Evolutionary conservation across 768 basidiomycete genomes (phyloP).

Genomic region (Nidularia pulvinata): DNA sequence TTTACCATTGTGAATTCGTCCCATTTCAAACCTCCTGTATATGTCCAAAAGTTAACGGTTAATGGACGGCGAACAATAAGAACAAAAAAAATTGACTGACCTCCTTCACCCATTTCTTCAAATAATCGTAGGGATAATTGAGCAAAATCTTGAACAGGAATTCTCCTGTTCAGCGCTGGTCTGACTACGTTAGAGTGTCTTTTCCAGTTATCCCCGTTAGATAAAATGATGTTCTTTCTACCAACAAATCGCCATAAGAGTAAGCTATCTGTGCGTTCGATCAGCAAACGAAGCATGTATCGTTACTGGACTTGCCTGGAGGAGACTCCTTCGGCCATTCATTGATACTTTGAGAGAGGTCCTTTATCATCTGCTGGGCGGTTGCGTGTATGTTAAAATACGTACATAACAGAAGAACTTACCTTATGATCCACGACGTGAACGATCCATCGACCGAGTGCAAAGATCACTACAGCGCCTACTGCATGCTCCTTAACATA

Average conservation of each 20-base stretch:
- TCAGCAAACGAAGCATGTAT: too few relatives aligned
- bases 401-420: not conserved
- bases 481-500: conserved; percentile 13
- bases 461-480: conserved; percentile 20
- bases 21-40: conserved; percentile 13
- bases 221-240: conserved; percentile 17
- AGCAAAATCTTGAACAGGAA: conserved; percentile 17
- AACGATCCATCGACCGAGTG: conserved; percentile 23
- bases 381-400: not conserved
- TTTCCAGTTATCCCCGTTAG: conserved; percentile 21
- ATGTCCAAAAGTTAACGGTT: too few relatives aligned
- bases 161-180: conserved; percentile 11
- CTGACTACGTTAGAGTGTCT: conserved; percentile 16
- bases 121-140: not conserved
- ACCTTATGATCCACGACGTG: conserved; percentile 26
- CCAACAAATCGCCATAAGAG: conserved; percentile 23
- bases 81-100: conserved; percentile 10
- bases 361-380: conserved; percentile 1
- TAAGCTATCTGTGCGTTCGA: conserved; percentile 7
- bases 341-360: conserved; percentile 4
- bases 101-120: not conserved
- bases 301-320: not conserved
- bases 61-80: too few relatives aligned
- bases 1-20: conserved; percentile 9
- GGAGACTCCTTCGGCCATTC: conserved; percentile 1